These are phyloP conservation scores for Solanum hybrid DNA, from an alignment of 305 asterid genomes.

Conservation along the genomic window DNA sequence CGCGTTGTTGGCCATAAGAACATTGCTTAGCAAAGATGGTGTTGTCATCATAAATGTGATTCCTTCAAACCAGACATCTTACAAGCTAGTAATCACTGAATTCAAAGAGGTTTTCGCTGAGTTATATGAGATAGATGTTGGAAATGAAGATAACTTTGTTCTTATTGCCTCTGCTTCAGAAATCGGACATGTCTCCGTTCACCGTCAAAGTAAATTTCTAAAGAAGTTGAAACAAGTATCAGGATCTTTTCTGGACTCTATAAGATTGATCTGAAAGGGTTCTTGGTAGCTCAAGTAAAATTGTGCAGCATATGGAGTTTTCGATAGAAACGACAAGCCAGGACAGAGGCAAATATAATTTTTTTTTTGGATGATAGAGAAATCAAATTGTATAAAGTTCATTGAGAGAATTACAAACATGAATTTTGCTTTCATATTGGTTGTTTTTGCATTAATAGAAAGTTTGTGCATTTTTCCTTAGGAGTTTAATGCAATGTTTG, in stretches of 20 bases:
- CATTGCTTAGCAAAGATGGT: constrained; percentile 34
- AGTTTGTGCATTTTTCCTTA: background rate
- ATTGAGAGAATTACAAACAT: background rate
- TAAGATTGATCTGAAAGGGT: constrained; percentile 25
- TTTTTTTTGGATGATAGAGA: background rate
- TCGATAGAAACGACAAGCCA: background rate
- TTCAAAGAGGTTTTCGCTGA: constrained; percentile 43
- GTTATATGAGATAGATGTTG: constrained; percentile 62
- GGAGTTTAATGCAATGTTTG: background rate
- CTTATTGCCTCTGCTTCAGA: constrained; percentile 47
- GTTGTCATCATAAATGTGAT: constrained; percentile 48
- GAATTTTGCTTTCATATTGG: background rate
- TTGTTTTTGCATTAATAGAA: background rate
- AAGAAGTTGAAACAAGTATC: constrained; percentile 35
- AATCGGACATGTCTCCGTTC: constrained; percentile 4
- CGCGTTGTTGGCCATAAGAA: constrained; percentile 35
- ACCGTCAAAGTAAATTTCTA: constrained; percentile 18
- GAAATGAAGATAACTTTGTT: constrained; percentile 70
- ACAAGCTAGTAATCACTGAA: constrained; percentile 31
- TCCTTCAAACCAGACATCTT: constrained; percentile 28
- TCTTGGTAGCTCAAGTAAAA: background rate
- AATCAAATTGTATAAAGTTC: background rate
- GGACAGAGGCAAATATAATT: background rate
- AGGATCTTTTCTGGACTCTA: constrained; percentile 34
- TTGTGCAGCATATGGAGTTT: background rate